Evolutionary conservation across 345 rosid species (phyloP).

Genomic region (Gossypium rotundifolium): DNA sequence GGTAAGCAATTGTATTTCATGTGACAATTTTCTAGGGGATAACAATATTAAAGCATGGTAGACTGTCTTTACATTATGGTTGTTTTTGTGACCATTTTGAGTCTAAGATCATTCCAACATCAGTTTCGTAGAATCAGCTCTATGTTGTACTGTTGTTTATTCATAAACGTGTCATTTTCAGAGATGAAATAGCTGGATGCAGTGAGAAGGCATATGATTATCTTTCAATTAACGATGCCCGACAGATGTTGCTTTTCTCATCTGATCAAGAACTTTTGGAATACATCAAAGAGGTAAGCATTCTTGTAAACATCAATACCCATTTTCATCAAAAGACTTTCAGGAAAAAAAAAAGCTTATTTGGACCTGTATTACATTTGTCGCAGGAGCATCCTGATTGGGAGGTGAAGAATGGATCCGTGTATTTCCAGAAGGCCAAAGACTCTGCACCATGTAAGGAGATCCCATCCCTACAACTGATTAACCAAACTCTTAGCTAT

Average conservation of each 20-base stretch:
- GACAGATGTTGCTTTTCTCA: conserved; percentile 67
- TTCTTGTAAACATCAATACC: background rate
- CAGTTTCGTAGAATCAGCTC: background rate
- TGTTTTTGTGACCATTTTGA: background rate
- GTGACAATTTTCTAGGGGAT: background rate
- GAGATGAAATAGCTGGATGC: conserved; percentile 99
- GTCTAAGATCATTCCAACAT: background rate
- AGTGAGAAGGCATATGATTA: conserved; percentile 96
- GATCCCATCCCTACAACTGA: conserved; percentile 93
- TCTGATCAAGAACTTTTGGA: conserved; percentile 69
- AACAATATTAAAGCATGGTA: background rate
- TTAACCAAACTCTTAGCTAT: conserved; percentile 93
- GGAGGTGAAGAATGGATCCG: conserved; percentile 71
- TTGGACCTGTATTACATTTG: background rate
- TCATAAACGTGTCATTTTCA: conserved; percentile 14
- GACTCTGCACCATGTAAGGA: conserved; percentile 90
- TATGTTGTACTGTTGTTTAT: background rate
- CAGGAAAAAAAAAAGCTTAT: background rate
- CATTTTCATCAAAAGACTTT: background rate
- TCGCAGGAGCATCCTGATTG: conserved; percentile 91
- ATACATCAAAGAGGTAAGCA: conserved; percentile 62
- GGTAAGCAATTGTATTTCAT: conserved; percentile 36
- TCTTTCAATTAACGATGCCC: conserved; percentile 65
- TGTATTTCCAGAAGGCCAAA: conserved; percentile 85
- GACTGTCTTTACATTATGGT: background rate